Evolutionary conservation across 352 stramenopile species (phyloP), one percentile per base, ranked within the genome.

Genomic region (Phytophthora tentaculata): DNA sequence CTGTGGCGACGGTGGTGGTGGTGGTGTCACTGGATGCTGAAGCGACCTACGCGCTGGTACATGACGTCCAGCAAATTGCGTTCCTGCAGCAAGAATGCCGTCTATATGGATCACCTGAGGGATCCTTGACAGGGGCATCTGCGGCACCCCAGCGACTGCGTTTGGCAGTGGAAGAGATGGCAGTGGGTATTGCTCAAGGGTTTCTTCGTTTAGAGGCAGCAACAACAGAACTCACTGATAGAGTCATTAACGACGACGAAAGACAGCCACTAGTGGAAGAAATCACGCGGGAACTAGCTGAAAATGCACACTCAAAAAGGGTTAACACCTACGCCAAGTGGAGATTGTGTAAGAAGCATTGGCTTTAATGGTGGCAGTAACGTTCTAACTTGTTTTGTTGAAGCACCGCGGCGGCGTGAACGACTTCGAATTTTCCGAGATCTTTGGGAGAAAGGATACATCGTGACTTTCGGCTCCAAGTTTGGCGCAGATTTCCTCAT

Each of bases 401-500:
- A 39, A 84, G 79, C 68, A 24, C n/a, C 19, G 8, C 61, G 29
- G 23, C 61, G 69, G n/a, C 54, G 37, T 22, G 41, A 64, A 16
- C 77, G 76, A 16, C 29, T 90, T 22, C 74, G 61, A 23, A 78
- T 94, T n/a, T 94, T 90, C 54, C 56, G 23, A 0, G 82, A 95
- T 47, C 62, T 94, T 4, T 95, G 87, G 87, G 64, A 77, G 24
- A 69, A 79, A 51, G 81, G 81, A 10, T 90, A 89, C 47, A 71
- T 83, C 47, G 82, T 95, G 35, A 84, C 85, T 8, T 85, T 84
- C 22, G 87, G 83, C 16, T 91, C 85, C 39, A 95, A 95, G 68
- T 95, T 95, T 56, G 84, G 83, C n/a, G 83, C 83, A 4, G 85
- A 95, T 47, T 92, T 89, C 52, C 74, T 95, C 52, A 72, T 92